Evolutionary conservation across 192 early-diverging fungal genomes (phyloP), one percentile per base, ranked within the genome.

Genomic region (Backusella parvicylindrica): DNA sequence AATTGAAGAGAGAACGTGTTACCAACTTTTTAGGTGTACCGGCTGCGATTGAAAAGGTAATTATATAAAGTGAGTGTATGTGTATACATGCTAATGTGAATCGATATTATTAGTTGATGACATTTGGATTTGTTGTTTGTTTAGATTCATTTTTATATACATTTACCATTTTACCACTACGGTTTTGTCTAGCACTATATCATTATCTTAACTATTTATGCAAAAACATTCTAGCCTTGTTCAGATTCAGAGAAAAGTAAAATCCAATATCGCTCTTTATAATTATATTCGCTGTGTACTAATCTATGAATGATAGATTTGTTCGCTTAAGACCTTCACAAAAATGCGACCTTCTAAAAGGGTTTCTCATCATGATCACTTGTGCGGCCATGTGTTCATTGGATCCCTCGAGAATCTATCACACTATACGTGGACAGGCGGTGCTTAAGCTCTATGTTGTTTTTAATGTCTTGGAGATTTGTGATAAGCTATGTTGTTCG

Each of bases 401-500:
- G 31, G 97, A 99, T 78, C 90, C 95, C 1, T 93, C 95, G 18
- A 84, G 90, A 75, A 84, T 98, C 70, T 99, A 99, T 86, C 97
- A 99, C 83, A 89, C 91, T 43, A 94, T 99, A 35, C 92, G 98
- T 28, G 98, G 96, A 8, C 98, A 99, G 81, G 90, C 94, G 65
- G 91, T 92, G 18, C 92, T 99, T 77, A 99, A 99, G 82, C 88
- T 99, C 36, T 98, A 98, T 68, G 95, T 98, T 63, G 98, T 99
- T 38, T 99, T 96, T 76, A 98, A 97, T 77, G 89, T 92, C 33
- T 85, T 99, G 56, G 98, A 99, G 91, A 94, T 95, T 66, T 94
- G 93, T 73, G 98, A 99, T 82, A 91, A 95, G 60, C 87, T 99
- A 3, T 95, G 94, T 77, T 92, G 92, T 37, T 95, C 96, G 0